These are phyloP conservation scores for Rhizophagus clarus DNA, from an alignment of 192 early-diverging fungal genomes.

Conservation along the genomic window DNA sequence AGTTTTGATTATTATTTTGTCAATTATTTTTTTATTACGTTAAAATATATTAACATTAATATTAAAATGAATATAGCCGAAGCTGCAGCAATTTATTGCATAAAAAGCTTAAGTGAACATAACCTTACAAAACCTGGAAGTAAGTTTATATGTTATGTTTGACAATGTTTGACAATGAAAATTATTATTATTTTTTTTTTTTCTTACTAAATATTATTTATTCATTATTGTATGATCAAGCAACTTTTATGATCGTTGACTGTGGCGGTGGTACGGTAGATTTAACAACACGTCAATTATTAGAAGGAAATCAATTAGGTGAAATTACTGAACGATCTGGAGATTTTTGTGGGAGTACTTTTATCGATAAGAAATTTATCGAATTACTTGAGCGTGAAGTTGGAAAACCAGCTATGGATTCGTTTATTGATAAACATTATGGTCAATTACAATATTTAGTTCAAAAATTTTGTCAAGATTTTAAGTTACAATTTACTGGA, in stretches of 20 bases:
- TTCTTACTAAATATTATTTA: too few relatives aligned
- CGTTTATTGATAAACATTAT: not conserved
- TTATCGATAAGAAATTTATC: slow-evolving; percentile 5
- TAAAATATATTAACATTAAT: not conserved
- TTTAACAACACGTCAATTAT: slow-evolving; percentile 42
- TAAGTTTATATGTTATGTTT: not conserved
- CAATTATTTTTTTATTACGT: not conserved
- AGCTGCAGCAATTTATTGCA: slow-evolving; percentile 8
- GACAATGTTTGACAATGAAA: too few relatives aligned
- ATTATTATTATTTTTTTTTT: not conserved
- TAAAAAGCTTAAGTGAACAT: not conserved
- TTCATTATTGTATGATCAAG: not conserved
- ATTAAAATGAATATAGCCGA: not conserved
- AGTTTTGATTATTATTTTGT: not conserved
- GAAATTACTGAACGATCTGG: slow-evolving; percentile 1
- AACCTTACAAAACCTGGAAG: not conserved
- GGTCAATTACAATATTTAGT: slow-evolving; percentile 10
- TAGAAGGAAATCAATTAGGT: not conserved
- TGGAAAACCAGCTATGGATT: not conserved
- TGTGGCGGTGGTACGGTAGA: slow-evolving; percentile 63
- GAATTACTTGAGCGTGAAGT: not conserved
- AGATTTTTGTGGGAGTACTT: not conserved
- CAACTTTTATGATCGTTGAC: slow-evolving; percentile 60
- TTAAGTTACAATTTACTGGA: not conserved
- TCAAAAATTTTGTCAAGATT: not conserved